Evolutionary conservation across 768 basidiomycete species (phyloP), one percentile per base, ranked within the genome.

Genomic region (Mycena rosella): DNA sequence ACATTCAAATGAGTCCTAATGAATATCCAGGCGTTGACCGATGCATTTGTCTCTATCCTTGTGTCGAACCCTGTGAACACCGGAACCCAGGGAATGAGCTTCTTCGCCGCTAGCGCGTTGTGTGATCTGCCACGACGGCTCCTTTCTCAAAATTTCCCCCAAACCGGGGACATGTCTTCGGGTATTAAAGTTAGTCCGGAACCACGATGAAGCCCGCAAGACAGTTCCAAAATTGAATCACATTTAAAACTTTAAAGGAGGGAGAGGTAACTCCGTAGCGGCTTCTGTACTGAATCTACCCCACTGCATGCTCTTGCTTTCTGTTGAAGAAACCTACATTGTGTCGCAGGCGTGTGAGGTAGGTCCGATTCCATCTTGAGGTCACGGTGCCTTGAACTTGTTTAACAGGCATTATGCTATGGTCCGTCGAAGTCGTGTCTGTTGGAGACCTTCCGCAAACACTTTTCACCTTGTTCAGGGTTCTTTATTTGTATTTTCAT

Each of bases 311-410:
- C 17, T 57, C 36, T 44, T 57, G 7, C 22, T 64, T 44, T 52
- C 63, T 3, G 27, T 64, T 17, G 54, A 51, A 22, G 49, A 51
- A 15, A 38, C 48, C n/a, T 49, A 29, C 20, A 40, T 57, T 8
- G 36, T 64, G 8, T 57, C 55, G 11, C 55, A 57, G 48, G 63
- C 44, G 24, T 51, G 34, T 45, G 63, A 57, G 47, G 63, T 57
- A 38, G 2, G 56, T 24, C 24, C 10, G 2, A 18, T n/a, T 30
- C 20, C 30, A n/a, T 22, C 17, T 27, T 30, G 44, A 1, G 22
- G 5, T 2, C 17, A 17, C 27, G n/a, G 11, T 8, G 5, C 36
- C 1, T 22, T 48, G 9, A 29, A 2, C 1, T 40, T 10, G 5
- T 11, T 7, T 48, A 8, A 8, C 9, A 64, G 63, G 48, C 63